These are phyloP conservation scores for Cutaneotrichosporon mucoides DNA, from an alignment of 1,284 basidiomycete species.

Conservation along the genomic window DNA sequence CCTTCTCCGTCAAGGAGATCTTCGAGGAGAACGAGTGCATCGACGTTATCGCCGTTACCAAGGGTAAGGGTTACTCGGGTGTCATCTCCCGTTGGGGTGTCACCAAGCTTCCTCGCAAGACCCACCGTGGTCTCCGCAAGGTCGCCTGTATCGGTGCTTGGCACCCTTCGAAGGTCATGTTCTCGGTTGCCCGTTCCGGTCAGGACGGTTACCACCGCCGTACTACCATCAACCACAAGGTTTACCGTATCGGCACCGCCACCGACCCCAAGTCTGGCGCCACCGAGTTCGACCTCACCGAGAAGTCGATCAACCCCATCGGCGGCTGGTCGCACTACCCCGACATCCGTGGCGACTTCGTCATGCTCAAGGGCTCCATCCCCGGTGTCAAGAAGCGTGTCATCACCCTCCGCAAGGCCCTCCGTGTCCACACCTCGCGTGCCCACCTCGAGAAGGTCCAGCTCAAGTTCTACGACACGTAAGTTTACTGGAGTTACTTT, in stretches of 20 bases:
- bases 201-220: slow-evolving; percentile 99
- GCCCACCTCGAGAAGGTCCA: slow-evolving; percentile 73
- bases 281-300: slow-evolving; percentile 88
- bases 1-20: slow-evolving; percentile 75
- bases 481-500: slow-evolving; percentile 52
- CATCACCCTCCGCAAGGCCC: slow-evolving; percentile 41
- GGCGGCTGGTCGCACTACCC: slow-evolving; percentile 98
- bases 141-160: slow-evolving; percentile 99
- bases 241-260: slow-evolving; percentile 90
- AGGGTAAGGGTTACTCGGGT: slow-evolving; percentile 99
- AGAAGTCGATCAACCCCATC: slow-evolving; percentile 95
- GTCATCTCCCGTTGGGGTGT: slow-evolving; percentile 99
- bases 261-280: slow-evolving; percentile 78
- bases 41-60: slow-evolving; percentile 97
- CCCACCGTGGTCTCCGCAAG: slow-evolving; percentile 99
- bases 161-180: slow-evolving; percentile 99
- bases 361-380: slow-evolving; percentile 91
- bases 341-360: slow-evolving; percentile 96
- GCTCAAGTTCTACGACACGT: slow-evolving; percentile 65
- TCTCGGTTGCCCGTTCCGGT: slow-evolving; percentile 99
- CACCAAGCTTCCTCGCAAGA: slow-evolving; percentile 95
- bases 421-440: slow-evolving; percentile 52
- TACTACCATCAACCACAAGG: slow-evolving; percentile 77
- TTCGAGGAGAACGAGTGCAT: slow-evolving; percentile 98
- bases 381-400: slow-evolving; percentile 98